phyloP scores from a whole-genome alignment of 164 flowering plant genomes.

The Saururus chinensis region DNA sequence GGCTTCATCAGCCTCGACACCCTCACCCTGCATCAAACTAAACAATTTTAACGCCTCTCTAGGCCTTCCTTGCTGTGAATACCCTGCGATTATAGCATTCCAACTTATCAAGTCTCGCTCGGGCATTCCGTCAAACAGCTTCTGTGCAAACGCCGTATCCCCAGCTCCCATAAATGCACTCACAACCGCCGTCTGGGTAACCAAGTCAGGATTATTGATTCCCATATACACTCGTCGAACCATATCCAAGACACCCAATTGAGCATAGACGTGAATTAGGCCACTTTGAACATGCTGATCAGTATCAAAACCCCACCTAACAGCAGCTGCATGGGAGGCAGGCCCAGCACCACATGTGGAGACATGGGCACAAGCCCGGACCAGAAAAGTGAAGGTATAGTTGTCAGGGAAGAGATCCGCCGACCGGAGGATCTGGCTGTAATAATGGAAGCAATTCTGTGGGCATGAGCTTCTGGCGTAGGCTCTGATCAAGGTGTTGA shows the following conservation, averaged over 20 bases:
- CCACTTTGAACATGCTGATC: slow-evolving; percentile 48
- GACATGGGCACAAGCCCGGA: slow-evolving; percentile 37
- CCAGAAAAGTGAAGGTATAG: slow-evolving; percentile 42
- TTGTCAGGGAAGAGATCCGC: slow-evolving; percentile 28
- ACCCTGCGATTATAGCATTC: slow-evolving; percentile 53
- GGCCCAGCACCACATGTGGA: too few relatives aligned
- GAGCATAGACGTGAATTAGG: slow-evolving; percentile 37
- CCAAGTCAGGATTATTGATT: slow-evolving; percentile 32
- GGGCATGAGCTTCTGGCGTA: slow-evolving; percentile 12
- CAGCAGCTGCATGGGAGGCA: slow-evolving; percentile 20
- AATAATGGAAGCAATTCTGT: slow-evolving; percentile 21
- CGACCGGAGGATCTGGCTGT: slow-evolving; percentile 21
- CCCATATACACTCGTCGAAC: slow-evolving; percentile 17
- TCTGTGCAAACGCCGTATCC: slow-evolving; percentile 26
- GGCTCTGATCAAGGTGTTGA: slow-evolving; percentile 48
- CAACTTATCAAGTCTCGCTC: slow-evolving; percentile 31
- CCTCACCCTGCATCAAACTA: slow-evolving; percentile 31
- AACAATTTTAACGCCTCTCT: slow-evolving; percentile 39
- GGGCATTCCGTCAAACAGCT: slow-evolving; percentile 50
- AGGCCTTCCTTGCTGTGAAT: slow-evolving; percentile 31
- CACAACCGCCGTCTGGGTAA: slow-evolving; percentile 38
- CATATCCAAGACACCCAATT: slow-evolving; percentile 24
- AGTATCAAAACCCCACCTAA: slow-evolving; percentile 30
- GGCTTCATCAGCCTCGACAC: too few relatives aligned
- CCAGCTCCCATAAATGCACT: slow-evolving; percentile 35